Conservation (phyloP, 768 basidiomycete genomes). For the Lactifluus echinatus region DNA sequence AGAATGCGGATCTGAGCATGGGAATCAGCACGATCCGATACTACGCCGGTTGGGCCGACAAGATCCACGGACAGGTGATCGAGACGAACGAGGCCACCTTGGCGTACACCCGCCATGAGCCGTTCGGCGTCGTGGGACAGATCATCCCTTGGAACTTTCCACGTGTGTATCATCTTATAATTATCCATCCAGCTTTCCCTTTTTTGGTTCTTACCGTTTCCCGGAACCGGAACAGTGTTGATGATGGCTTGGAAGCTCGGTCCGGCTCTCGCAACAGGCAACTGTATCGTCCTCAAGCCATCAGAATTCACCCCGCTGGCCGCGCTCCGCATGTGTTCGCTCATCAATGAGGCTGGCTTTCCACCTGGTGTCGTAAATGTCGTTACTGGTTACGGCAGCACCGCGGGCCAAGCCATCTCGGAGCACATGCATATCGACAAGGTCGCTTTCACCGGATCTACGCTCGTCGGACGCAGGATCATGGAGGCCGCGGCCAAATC, state of each 20-base stretch:
- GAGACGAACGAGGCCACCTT: constrained; percentile 47
- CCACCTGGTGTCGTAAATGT: constrained; percentile 58
- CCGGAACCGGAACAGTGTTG: constrained; percentile 34
- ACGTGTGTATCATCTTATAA: no score
- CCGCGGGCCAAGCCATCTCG: constrained; percentile 49
- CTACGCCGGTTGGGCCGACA: constrained; percentile 92
- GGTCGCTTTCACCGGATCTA: constrained; percentile 67
- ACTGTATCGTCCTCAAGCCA: constrained; percentile 56
- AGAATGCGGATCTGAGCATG: constrained; percentile 38
- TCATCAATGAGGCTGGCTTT: constrained; percentile 51
- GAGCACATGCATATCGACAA: constrained; percentile 53
- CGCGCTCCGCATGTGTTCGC: constrained; percentile 37
- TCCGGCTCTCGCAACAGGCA: constrained; percentile 55
- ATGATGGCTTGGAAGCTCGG: constrained; percentile 57
- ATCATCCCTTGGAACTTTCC: constrained; percentile 69
- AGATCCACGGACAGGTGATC: constrained; percentile 66
- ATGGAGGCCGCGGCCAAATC: constrained; percentile 49
- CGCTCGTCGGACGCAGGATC: constrained; percentile 53
- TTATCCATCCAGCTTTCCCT: no score
- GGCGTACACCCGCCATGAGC: constrained; percentile 56
- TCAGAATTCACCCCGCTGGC: constrained; percentile 56
- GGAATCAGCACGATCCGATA: constrained; percentile 53
- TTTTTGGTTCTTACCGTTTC: no score
- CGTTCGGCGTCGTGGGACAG: constrained; percentile 45
- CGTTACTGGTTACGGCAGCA: constrained; percentile 45